Percentiles rank a stretch among this genome's conserved stretches.
phyloP scores from a whole-genome alignment of 352 stramenopile species.

The Globisporangium nagaii region DNA sequence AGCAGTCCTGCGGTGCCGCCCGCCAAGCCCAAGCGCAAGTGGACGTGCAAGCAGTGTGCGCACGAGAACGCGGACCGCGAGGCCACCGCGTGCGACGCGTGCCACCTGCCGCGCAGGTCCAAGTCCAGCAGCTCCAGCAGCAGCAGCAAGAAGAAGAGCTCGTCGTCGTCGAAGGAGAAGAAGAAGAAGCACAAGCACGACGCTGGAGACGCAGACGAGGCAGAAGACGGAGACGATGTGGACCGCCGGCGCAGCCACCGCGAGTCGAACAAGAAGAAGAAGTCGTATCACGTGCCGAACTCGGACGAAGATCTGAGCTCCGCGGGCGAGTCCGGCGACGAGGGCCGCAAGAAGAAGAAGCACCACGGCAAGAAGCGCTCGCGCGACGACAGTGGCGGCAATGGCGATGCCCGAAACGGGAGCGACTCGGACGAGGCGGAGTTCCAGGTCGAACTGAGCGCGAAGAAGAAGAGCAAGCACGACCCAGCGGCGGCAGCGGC shows the following conservation, averaged over 20 bases:
- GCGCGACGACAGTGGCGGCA: conserved; percentile 19
- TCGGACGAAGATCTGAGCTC: conserved; percentile 74
- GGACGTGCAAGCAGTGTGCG: conserved; percentile 44
- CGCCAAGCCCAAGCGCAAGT: conserved; percentile 18
- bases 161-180: conserved; percentile 11
- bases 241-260: conserved; percentile 54
- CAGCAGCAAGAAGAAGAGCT: conserved; percentile 5
- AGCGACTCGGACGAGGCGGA: conserved; percentile 48
- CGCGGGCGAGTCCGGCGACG: conserved; percentile 31
- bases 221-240: conserved; percentile 18
- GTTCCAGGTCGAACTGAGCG: conserved; percentile 18
- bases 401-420: conserved; percentile 7
- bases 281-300: conserved; percentile 75
- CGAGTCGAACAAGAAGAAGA: conserved; percentile 57
- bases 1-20: not conserved
- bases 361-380: conserved; percentile 19
- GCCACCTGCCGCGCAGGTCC: conserved; percentile 21
- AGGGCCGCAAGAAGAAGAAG: conserved; percentile 4
- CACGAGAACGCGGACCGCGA: conserved; percentile 35
- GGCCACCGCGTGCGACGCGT: conserved; percentile 35
- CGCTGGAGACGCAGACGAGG: conserved; percentile 19
- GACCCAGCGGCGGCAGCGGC: not conserved
- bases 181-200: conserved; percentile 12
- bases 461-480: conserved; percentile 26
- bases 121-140: conserved; percentile 12